A percentile compares a stretch with the other conserved stretches of the same genome.
Conservation (phyloP, 2,329 filamentous ascomycete species). For the Fusarium phyllophilum region DNA sequence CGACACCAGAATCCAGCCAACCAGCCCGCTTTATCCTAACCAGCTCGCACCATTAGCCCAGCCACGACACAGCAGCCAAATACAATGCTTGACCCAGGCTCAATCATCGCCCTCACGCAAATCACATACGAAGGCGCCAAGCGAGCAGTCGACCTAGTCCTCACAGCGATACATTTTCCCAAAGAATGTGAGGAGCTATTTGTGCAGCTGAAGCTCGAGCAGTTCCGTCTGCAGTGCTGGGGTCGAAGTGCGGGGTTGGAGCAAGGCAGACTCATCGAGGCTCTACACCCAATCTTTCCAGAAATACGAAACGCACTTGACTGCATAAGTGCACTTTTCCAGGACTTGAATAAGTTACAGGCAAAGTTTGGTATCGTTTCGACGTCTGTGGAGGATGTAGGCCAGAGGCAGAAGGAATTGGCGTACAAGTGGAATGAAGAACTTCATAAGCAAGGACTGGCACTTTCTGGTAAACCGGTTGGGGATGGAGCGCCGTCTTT, state of each 20-base stretch:
- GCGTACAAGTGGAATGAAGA: background rate
- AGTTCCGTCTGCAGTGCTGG: background rate
- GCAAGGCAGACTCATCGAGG: background rate
- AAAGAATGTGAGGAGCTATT: background rate
- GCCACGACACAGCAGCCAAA: accelerated
- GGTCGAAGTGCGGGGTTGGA: constrained; percentile 1
- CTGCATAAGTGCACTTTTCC: background rate
- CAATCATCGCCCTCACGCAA: background rate
- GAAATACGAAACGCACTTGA: background rate
- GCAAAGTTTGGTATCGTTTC: background rate
- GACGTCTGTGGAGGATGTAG: background rate
- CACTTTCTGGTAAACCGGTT: background rate
- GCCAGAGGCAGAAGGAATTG: background rate
- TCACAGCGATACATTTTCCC: background rate
- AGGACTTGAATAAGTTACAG: background rate
- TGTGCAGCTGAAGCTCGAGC: background rate
- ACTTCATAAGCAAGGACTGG: background rate
- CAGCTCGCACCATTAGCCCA: background rate
- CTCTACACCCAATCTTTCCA: background rate
- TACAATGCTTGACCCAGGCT: background rate
- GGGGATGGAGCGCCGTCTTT: background rate
- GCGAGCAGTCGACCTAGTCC: background rate
- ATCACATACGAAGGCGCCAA: constrained; percentile 1
- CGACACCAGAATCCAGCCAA: background rate
- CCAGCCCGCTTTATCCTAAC: accelerated